These are phyloP conservation scores for Chalaropsis ovoidea DNA, from an alignment of 2,329 filamentous ascomycete species.

Conservation along the genomic window DNA sequence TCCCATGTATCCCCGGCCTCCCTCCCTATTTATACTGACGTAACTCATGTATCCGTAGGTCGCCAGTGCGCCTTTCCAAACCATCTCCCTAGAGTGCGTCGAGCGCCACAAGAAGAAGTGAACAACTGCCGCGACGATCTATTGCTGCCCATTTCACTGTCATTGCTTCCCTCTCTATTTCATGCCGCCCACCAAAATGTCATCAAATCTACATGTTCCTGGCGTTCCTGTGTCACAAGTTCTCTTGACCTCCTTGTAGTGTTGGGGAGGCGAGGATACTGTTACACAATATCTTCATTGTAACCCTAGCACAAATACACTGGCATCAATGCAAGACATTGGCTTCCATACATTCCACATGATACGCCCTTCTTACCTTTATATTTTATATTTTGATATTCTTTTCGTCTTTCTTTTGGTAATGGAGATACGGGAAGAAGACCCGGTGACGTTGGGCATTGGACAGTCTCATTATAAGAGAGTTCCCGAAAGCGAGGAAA, in stretches of 20 bases:
- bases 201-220: neutral
- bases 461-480: no score
- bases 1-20: neutral
- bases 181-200: neutral
- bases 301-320: constrained; percentile 5
- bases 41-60: neutral
- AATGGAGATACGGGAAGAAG: no score
- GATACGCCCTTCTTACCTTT: neutral
- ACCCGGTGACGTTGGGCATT: no score
- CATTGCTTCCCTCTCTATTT: neutral
- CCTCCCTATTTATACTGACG: neutral
- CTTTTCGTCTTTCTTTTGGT: no score
- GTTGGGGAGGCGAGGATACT: neutral
- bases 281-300: neutral
- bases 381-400: no score
- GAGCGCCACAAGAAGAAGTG: neutral
- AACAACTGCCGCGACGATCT: neutral
- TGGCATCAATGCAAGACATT: neutral
- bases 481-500: neutral
- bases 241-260: neutral
- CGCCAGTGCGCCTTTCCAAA: neutral
- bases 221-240: neutral
- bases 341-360: neutral
- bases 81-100: neutral
- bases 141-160: neutral